A percentile compares a stretch with the other conserved stretches of the same genome.
Evolutionary conservation across 208 protist genomes (phyloP).

Genomic region (Plasmodiophora brassicae): DNA sequence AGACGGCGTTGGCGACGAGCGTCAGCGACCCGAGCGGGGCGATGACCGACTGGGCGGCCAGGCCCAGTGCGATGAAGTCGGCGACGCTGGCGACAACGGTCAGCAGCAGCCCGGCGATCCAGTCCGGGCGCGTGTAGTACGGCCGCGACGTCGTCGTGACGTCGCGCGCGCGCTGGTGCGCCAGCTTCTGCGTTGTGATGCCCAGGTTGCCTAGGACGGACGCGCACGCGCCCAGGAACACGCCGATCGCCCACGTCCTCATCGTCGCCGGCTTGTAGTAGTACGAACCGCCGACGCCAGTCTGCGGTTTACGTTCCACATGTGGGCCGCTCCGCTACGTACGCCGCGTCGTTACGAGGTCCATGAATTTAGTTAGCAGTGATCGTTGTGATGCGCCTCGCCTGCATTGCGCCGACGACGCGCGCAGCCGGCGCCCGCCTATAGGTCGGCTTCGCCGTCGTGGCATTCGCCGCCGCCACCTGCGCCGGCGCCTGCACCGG

Average conservation of each 20-base stretch:
- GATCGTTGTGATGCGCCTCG: no score
- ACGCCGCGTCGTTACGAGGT: no score
- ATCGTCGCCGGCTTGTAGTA: no score
- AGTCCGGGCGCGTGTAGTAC: not conserved
- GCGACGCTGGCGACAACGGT: not conserved
- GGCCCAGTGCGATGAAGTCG: not conserved
- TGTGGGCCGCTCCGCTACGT: no score
- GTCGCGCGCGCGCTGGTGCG: not conserved
- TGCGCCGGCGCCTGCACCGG: no score
- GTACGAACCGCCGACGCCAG: no score
- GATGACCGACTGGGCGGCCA: not conserved
- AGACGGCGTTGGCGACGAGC: not conserved
- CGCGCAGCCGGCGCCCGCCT: no score
- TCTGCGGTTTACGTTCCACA: no score
- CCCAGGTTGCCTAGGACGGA: not conserved
- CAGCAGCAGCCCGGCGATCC: not conserved
- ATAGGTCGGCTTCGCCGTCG: no score
- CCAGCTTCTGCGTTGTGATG: not conserved
- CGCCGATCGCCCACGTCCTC: not conserved
- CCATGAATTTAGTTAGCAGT: no score
- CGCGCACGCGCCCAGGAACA: not conserved
- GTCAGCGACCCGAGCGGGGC: not conserved
- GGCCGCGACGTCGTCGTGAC: not conserved
- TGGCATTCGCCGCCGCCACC: no score
- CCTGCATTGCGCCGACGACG: no score